Conservation (phyloP, 768 basidiomycete genomes). For the Tricholoma sp. region DNA sequence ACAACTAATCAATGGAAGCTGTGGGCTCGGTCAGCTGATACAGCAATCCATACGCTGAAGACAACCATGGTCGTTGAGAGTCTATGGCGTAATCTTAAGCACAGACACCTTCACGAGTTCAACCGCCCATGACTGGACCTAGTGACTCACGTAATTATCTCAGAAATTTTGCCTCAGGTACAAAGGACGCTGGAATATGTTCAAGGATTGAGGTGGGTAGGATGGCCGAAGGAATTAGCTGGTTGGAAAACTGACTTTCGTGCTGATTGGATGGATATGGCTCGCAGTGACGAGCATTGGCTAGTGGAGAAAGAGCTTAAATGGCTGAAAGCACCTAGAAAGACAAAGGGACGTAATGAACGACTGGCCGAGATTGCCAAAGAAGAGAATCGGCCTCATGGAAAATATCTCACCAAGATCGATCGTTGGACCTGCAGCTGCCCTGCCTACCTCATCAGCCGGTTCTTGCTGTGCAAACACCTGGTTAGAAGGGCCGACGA, state of each 20-base stretch:
- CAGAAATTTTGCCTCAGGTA: slow-evolving; percentile 11
- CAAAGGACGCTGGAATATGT: slow-evolving; percentile 11
- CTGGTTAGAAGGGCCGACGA: slow-evolving; percentile 11
- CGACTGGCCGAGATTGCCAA: slow-evolving; percentile 9
- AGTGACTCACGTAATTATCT: slow-evolving; percentile 10
- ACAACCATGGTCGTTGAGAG: neutral
- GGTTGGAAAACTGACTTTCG: slow-evolving; percentile 16
- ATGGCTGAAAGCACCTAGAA: slow-evolving; percentile 6
- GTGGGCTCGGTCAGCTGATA: neutral
- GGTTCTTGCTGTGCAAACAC: slow-evolving; percentile 17
- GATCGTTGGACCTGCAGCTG: slow-evolving; percentile 18
- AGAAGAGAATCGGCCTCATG: slow-evolving; percentile 8
- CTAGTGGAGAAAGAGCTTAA: slow-evolving; percentile 14
- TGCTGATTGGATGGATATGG: slow-evolving; percentile 16
- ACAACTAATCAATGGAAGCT: slow-evolving; percentile 17
- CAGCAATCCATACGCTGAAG: neutral
- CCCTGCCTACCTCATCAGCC: slow-evolving; percentile 9
- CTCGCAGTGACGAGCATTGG: slow-evolving; percentile 11
- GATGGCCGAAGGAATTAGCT: slow-evolving; percentile 10
- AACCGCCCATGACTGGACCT: slow-evolving; percentile 17
- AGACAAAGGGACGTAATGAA: slow-evolving; percentile 5
- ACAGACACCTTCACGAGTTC: slow-evolving; percentile 16
- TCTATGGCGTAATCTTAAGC: slow-evolving; percentile 19
- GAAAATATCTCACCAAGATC: slow-evolving; percentile 12
- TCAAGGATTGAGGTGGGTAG: slow-evolving; percentile 9